A percentile compares a stretch with the other conserved stretches of the same genome.
Evolutionary conservation across 2,329 filamentous ascomycete species (phyloP).

Genomic region (Hirsutella thompsonii): DNA sequence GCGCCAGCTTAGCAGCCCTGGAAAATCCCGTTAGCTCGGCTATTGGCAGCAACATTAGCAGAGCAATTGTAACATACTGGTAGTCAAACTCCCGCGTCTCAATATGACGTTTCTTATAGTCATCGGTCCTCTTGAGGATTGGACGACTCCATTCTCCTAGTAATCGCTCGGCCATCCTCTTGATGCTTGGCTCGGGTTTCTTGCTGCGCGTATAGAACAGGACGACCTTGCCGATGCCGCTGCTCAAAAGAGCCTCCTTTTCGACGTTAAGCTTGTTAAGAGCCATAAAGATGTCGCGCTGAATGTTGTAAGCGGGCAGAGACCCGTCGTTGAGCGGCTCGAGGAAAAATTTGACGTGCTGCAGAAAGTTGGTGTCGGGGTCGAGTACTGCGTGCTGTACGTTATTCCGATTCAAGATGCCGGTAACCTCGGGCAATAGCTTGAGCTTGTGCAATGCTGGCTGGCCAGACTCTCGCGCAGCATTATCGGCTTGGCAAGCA

Average conservation of each 20-base stretch:
- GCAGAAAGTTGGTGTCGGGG: slow-evolving; percentile 87
- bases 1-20: slow-evolving; percentile 40
- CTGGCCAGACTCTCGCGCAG: slow-evolving; percentile 63
- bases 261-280: slow-evolving; percentile 73
- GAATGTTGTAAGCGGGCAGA: slow-evolving; percentile 91
- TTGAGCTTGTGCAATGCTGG: slow-evolving; percentile 89
- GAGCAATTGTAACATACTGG: slow-evolving; percentile 30
- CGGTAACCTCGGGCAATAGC: slow-evolving; percentile 81
- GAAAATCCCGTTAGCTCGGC: slow-evolving; percentile 3
- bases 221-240: slow-evolving; percentile 90
- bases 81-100: slow-evolving; percentile 52
- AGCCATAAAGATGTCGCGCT: slow-evolving; percentile 81
- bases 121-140: slow-evolving; percentile 84
- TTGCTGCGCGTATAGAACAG: slow-evolving; percentile 96
- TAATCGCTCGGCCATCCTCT: slow-evolving; percentile 85
- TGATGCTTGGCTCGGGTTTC: slow-evolving; percentile 76
- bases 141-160: slow-evolving; percentile 91
- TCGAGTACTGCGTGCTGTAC: slow-evolving; percentile 77
- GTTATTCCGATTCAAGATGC: slow-evolving; percentile 79
- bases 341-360: slow-evolving; percentile 92
- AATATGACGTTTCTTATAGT: slow-evolving; percentile 75
- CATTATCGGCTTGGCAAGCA: slow-evolving; percentile 77
- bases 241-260: slow-evolving; percentile 80
- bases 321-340: slow-evolving; percentile 91
- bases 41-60: background rate